These are phyloP conservation scores for Protea cynaroides DNA, from an alignment of 164 flowering plant species.

Conservation along the genomic window DNA sequence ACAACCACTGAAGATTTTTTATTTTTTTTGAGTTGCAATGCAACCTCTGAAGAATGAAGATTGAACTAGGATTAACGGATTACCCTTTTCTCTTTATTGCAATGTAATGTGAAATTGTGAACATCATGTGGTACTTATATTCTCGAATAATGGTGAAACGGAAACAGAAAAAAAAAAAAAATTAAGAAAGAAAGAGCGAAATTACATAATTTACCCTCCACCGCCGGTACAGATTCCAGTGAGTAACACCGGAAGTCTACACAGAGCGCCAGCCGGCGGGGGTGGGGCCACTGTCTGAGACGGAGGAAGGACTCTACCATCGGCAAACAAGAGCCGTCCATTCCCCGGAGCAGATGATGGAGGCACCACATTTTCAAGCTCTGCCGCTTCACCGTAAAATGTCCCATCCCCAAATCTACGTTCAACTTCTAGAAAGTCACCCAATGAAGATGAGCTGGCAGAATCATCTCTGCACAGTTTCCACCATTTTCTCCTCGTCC, in stretches of 20 bases:
- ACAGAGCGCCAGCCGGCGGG: constrained; percentile 24
- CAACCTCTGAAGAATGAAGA: too few relatives aligned
- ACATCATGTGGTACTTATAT: too few relatives aligned
- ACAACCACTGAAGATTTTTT: too few relatives aligned
- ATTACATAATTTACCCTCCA: constrained; percentile 7
- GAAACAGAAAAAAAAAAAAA: too few relatives aligned
- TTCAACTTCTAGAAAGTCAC: constrained; percentile 75
- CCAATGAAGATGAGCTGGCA: constrained; percentile 48
- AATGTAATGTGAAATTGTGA: too few relatives aligned
- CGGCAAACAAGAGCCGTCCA: constrained; percentile 54
- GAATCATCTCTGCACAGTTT: constrained; percentile 51
- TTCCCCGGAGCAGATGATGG: constrained; percentile 17
- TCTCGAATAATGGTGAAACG: too few relatives aligned
- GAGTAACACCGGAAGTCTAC: constrained; percentile 41
- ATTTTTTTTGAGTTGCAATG: too few relatives aligned
- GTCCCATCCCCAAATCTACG: constrained; percentile 52
- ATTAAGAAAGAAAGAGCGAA: too few relatives aligned
- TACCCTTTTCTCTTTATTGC: too few relatives aligned
- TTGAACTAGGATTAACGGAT: too few relatives aligned
- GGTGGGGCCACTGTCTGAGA: constrained; percentile 17
- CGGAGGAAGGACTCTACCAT: constrained; percentile 79
- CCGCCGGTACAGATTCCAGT: constrained; percentile 51
- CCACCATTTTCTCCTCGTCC: constrained; percentile 54
- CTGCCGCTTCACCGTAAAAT: constrained; percentile 30
- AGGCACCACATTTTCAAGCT: constrained; percentile 25